A percentile compares a stretch with the other conserved stretches of the same genome.
These are phyloP conservation scores for Verticillium isaacii DNA, from an alignment of 2,329 filamentous ascomycete genomes.

Conservation along the genomic window DNA sequence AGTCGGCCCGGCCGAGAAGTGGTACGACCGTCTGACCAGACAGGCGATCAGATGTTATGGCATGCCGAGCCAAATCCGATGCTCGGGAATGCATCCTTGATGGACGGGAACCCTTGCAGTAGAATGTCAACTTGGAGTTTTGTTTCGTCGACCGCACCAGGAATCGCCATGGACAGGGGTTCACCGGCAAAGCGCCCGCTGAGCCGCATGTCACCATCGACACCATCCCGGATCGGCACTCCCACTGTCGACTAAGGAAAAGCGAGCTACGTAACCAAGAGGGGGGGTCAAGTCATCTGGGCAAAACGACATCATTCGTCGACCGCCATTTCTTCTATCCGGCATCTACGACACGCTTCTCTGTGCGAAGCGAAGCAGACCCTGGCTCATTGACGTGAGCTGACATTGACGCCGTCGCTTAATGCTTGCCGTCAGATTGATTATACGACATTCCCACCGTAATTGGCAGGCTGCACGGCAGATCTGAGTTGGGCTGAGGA, in stretches of 20 bases:
- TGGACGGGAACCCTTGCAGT: neutral
- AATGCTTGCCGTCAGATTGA: neutral
- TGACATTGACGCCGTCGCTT: neutral
- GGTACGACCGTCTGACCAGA: neutral
- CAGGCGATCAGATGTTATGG: neutral
- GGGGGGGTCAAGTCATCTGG: neutral
- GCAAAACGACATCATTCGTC: neutral
- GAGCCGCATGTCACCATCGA: neutral
- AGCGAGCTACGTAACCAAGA: neutral
- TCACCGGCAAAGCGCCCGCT: neutral
- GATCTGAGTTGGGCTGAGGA: neutral
- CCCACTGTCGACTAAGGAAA: neutral
- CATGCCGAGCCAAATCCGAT: neutral
- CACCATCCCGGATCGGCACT: neutral
- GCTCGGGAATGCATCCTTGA: neutral
- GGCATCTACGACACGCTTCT: neutral
- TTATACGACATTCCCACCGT: neutral
- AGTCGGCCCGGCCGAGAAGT: neutral
- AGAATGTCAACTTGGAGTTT: neutral
- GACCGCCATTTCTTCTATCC: neutral
- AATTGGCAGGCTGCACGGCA: neutral
- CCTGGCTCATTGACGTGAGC: neutral
- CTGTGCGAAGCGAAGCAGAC: neutral
- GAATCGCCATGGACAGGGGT: neutral
- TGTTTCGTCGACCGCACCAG: neutral